Evolutionary conservation across 495 filamentous ascomycete species (phyloP).

Genomic region (Usnea hakonensis): DNA sequence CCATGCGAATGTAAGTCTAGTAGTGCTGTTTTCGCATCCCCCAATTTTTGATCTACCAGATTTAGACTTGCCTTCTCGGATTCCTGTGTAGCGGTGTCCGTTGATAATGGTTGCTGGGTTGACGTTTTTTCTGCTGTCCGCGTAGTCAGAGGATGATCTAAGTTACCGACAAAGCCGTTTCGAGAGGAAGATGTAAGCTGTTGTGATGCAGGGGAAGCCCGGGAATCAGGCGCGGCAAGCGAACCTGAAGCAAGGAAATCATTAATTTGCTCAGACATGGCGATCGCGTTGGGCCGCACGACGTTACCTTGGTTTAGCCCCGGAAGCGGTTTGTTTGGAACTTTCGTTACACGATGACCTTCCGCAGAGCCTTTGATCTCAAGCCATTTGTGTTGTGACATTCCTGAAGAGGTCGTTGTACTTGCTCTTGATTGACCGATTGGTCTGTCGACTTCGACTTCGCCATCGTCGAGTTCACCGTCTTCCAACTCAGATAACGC

Average conservation of each 20-base stretch:
- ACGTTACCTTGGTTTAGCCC: neutral
- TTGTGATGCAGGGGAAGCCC: neutral
- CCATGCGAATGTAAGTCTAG: constrained; percentile 54
- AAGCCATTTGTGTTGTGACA: neutral
- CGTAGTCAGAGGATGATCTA: neutral
- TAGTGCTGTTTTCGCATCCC: constrained; percentile 55
- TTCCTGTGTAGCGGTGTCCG: neutral
- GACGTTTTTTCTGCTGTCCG: neutral
- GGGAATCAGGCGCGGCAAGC: neutral
- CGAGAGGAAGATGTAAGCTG: neutral
- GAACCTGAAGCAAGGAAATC: neutral
- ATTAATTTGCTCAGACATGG: neutral
- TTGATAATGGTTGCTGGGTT: neutral
- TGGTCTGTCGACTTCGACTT: constrained; percentile 46
- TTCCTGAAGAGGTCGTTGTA: constrained; percentile 3
- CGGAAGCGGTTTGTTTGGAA: neutral
- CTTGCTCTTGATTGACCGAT: constrained; percentile 16
- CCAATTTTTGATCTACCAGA: neutral
- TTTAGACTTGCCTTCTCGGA: neutral
- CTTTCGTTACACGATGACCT: neutral
- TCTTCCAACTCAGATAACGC: constrained; percentile 47
- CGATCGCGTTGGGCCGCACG: neutral
- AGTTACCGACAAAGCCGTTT: neutral
- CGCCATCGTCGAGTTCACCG: constrained; percentile 65
- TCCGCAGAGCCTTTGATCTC: neutral